Conservation (phyloP, 1,139 yeast genomes). For the Taphrina pruni region DNA sequence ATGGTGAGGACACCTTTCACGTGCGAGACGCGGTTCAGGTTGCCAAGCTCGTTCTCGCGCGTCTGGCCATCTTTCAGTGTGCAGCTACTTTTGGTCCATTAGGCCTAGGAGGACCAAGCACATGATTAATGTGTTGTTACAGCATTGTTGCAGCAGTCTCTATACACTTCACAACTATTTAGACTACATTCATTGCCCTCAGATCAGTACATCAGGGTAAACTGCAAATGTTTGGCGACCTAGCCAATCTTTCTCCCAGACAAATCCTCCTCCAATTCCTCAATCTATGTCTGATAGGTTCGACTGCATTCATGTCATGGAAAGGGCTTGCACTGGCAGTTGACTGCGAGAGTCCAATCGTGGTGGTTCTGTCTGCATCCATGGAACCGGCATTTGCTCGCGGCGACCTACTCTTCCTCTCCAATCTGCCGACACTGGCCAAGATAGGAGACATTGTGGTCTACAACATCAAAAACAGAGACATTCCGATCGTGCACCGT, state of each 20-base stretch:
- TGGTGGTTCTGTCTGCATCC: constrained; percentile 95
- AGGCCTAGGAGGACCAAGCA: too few species aligned
- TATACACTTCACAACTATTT: too few species aligned
- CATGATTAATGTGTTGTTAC: too few species aligned
- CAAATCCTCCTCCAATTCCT: constrained; percentile 40
- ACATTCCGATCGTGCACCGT: constrained; percentile 94
- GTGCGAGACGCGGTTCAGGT: constrained; percentile 1
- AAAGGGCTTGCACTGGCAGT: constrained; percentile 77
- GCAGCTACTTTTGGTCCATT: too few species aligned
- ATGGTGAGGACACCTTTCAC: constrained; percentile 1
- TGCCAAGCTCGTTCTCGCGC: constrained; percentile 2
- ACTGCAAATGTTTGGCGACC: constrained; percentile 30
- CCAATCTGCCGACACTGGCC: constrained; percentile 76
- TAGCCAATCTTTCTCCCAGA: constrained; percentile 33
- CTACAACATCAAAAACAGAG: constrained; percentile 79
- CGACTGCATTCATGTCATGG: constrained; percentile 93
- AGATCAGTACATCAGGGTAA: neutral
- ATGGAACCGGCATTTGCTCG: constrained; percentile 99
- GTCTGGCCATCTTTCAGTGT: neutral
- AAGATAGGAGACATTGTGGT: constrained; percentile 95
- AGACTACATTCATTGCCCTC: neutral
- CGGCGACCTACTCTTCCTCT: constrained; percentile 88
- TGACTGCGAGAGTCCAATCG: constrained; percentile 90
- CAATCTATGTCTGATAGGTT: constrained; percentile 41
- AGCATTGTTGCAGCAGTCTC: too few species aligned